phyloP scores from a whole-genome alignment of 306 rosid genomes.

The Quercus glauca region DNA sequence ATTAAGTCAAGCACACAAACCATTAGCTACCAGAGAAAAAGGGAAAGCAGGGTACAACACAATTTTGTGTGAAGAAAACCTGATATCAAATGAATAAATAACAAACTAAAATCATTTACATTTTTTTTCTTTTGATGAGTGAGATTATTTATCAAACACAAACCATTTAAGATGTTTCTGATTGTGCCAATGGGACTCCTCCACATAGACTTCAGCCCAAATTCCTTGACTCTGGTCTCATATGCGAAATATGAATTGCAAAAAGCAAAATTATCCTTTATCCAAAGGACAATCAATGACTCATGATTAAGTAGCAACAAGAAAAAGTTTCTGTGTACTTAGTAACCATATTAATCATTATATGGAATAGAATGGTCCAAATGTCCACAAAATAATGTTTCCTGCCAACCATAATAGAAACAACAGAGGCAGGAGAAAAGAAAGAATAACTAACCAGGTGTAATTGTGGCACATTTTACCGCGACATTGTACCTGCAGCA shows the following conservation, averaged over 20 bases:
- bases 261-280: background rate
- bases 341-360: background rate
- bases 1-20: background rate
- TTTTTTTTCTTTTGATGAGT: background rate
- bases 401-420: background rate
- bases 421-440: slow-evolving; percentile 15
- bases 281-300: background rate
- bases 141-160: slow-evolving; percentile 18
- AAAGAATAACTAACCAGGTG: slow-evolving; percentile 68
- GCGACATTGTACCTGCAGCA: slow-evolving; percentile 85
- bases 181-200: slow-evolving; percentile 99
- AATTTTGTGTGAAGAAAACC: background rate
- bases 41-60: too few relatives aligned
- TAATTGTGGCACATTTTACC: slow-evolving; percentile 94
- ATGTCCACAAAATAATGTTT: background rate
- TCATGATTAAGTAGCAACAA: slow-evolving; percentile 10
- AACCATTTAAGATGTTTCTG: slow-evolving; percentile 86
- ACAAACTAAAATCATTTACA: slow-evolving; percentile 16
- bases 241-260: slow-evolving; percentile 47
- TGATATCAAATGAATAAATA: background rate
- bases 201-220: slow-evolving; percentile 97
- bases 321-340: slow-evolving; percentile 7
- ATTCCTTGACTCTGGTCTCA: slow-evolving; percentile 90
- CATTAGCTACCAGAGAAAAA: background rate
- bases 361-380: background rate